Conservation (phyloP, 2,329 filamentous ascomycete genomes). For the Penicillium sp. region DNA sequence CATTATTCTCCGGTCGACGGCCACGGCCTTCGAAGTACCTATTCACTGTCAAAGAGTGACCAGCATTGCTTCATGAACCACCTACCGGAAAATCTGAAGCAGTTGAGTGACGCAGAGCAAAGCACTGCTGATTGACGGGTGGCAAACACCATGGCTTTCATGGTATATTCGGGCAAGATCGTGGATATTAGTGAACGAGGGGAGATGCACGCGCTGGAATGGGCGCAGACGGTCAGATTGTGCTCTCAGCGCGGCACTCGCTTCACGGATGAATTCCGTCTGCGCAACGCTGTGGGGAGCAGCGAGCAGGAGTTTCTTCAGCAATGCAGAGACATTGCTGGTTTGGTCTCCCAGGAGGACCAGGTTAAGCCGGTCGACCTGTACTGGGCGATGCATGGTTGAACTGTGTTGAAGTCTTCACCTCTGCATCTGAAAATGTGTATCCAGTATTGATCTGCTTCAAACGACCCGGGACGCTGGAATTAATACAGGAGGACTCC, state of each 20-base stretch:
- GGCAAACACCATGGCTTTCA: not conserved
- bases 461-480: too few species aligned
- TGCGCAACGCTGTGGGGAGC: not conserved
- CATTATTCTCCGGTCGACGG: not conserved
- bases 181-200: not conserved
- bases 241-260: not conserved
- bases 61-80: too few species aligned
- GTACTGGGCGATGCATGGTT: too few species aligned
- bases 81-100: too few species aligned
- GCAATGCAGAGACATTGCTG: not conserved
- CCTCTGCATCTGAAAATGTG: too few species aligned
- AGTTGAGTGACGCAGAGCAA: too few species aligned
- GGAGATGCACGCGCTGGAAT: not conserved
- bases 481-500: too few species aligned
- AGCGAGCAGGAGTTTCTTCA: not conserved
- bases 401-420: too few species aligned
- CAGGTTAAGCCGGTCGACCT: not conserved
- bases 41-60: not conserved
- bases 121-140: not conserved
- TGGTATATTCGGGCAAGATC: not conserved
- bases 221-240: not conserved
- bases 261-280: not conserved
- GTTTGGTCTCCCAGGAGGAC: not conserved
- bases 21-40: not conserved
- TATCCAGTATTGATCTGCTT: too few species aligned